phyloP scores from a whole-genome alignment of 148 eudicot species.

The Talinum fruticosum region DNA sequence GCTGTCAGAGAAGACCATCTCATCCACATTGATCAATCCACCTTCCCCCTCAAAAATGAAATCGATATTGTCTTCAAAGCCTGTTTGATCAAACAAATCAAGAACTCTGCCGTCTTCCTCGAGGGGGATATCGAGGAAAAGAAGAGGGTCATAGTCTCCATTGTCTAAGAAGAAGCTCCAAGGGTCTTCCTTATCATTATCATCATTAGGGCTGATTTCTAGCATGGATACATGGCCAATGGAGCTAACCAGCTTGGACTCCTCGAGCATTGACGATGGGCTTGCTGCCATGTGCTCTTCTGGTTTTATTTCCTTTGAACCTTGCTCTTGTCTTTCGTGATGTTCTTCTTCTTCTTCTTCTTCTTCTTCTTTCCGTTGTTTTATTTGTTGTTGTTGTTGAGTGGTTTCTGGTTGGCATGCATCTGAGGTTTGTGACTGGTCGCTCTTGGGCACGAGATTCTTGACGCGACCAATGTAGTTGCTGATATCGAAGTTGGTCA shows the following conservation, averaged over 20 bases:
- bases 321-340: conserved; percentile 10
- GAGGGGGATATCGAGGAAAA: conserved; percentile 45
- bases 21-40: conserved; percentile 14
- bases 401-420: conserved; percentile 5
- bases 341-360: background rate
- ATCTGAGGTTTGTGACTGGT: conserved; percentile 12
- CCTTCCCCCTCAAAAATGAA: conserved; percentile 53
- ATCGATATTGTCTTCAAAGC: conserved; percentile 59
- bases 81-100: conserved; percentile 47
- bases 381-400: background rate
- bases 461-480: conserved; percentile 57
- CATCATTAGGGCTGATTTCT: conserved; percentile 22
- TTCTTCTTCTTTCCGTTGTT: background rate
- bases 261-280: conserved; percentile 25
- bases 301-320: conserved; percentile 23
- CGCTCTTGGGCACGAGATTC: conserved; percentile 22
- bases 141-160: conserved; percentile 32
- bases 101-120: conserved; percentile 40
- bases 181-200: conserved; percentile 43
- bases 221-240: conserved; percentile 27
- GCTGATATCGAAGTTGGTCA: conserved; percentile 84
- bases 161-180: conserved; percentile 69
- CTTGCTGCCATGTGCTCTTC: conserved; percentile 20
- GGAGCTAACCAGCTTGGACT: conserved; percentile 23
- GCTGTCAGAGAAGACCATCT: background rate